Conservation (phyloP, 2,329 filamentous ascomycete species). For the Diplodia sapinea region DNA sequence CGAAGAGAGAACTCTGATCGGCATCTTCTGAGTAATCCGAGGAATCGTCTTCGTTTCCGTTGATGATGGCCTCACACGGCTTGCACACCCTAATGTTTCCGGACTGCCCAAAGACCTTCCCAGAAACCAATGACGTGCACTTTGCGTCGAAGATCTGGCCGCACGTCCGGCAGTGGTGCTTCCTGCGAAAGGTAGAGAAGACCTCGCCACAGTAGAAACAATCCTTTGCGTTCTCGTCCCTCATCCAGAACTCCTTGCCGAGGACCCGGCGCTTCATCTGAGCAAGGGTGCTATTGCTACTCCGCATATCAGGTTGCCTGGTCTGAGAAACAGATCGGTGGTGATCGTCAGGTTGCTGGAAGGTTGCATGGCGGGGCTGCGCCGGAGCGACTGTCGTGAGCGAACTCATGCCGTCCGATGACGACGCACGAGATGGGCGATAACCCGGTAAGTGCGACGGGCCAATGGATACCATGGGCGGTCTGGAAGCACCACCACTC, state of each 20-base stretch:
- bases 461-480: constrained; percentile 51
- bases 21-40: constrained; percentile 89
- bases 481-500: constrained; percentile 39
- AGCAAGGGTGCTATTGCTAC: constrained; percentile 40
- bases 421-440: constrained; percentile 53
- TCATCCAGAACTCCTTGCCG: constrained; percentile 99
- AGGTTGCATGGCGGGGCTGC: constrained; percentile 40
- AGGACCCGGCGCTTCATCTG: constrained; percentile 85
- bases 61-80: constrained; percentile 88
- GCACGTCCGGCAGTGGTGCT: constrained; percentile 93
- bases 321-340: constrained; percentile 16
- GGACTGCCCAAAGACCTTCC: constrained; percentile 83
- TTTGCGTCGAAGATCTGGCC: constrained; percentile 99
- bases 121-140: constrained; percentile 90
- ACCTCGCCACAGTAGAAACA: constrained; percentile 90
- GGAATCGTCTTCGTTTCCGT: constrained; percentile 85
- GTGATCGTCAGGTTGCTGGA: constrained; percentile 41
- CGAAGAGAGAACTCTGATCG: constrained; percentile 64
- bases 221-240: constrained; percentile 96
- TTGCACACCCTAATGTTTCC: constrained; percentile 89
- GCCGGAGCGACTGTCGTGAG: constrained; percentile 43
- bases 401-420: constrained; percentile 52
- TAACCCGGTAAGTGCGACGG: constrained; percentile 57
- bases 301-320: constrained; percentile 45
- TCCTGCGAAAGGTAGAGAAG: constrained; percentile 92